Percentiles rank a stretch among this genome's conserved stretches.
phyloP scores from a whole-genome alignment of 1,139 yeast genomes.

The Tardiomyces depauwii region DNA sequence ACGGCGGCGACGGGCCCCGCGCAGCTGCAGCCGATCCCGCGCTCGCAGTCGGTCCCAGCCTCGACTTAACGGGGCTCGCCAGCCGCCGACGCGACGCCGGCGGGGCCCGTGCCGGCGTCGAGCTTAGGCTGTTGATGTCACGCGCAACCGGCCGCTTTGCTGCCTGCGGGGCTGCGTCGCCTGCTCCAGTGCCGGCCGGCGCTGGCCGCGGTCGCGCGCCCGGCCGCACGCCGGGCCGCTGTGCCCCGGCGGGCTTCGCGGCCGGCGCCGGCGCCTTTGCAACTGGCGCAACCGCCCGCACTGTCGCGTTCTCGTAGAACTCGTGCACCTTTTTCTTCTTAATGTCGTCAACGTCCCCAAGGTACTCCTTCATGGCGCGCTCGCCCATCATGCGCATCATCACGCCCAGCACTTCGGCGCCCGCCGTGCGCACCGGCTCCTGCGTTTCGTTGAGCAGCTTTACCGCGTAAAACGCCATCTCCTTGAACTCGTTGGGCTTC shows the following conservation, averaged over 20 bases:
- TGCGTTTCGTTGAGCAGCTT: slow-evolving; percentile 71
- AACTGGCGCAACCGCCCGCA: slow-evolving; percentile 30
- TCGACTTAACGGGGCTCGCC: slow-evolving; percentile 7
- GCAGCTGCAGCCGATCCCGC: slow-evolving; percentile 2
- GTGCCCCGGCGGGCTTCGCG: slow-evolving; percentile 10
- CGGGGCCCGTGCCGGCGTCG: background rate
- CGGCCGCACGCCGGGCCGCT: slow-evolving; percentile 4
- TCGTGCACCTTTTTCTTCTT: slow-evolving; percentile 54
- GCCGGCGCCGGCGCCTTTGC: slow-evolving; percentile 11
- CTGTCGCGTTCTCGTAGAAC: slow-evolving; percentile 45
- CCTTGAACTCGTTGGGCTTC: slow-evolving; percentile 40
- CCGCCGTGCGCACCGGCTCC: slow-evolving; percentile 72
- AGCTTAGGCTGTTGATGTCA: background rate
- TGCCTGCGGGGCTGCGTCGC: slow-evolving; percentile 4
- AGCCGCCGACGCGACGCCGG: slow-evolving; percentile 2
- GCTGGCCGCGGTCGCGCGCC: slow-evolving; percentile 2
- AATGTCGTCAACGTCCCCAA: slow-evolving; percentile 67
- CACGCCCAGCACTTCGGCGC: slow-evolving; percentile 72
- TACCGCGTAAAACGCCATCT: slow-evolving; percentile 42
- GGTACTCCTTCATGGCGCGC: slow-evolving; percentile 45
- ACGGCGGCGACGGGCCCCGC: slow-evolving; percentile 6
- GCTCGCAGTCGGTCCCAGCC: background rate
- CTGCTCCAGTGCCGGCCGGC: slow-evolving; percentile 12
- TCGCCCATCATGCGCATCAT: slow-evolving; percentile 76
- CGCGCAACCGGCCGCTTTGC: background rate